phyloP scores from a whole-genome alignment of 2,329 filamentous ascomycete species.

The Colletotrichum australisinense region DNA sequence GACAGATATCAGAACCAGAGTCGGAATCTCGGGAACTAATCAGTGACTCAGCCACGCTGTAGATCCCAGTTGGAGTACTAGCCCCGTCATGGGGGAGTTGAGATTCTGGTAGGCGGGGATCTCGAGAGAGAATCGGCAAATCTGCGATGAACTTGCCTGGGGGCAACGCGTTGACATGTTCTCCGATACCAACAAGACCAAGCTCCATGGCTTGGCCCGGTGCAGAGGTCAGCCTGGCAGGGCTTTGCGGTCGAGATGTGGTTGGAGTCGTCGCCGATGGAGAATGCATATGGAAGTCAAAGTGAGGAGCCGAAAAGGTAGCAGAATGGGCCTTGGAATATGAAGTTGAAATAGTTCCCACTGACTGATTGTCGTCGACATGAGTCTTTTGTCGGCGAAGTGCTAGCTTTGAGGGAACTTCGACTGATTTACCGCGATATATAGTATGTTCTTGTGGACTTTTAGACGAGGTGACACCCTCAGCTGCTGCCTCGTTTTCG shows the following conservation, averaged over 20 bases:
- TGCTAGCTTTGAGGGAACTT: background rate
- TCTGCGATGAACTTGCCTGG: background rate
- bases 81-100: background rate
- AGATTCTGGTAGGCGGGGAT: background rate
- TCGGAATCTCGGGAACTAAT: background rate
- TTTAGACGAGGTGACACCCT: no score
- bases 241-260: background rate
- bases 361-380: background rate
- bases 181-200: background rate
- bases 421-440: background rate
- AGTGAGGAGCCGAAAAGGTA: background rate
- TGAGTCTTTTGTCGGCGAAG: background rate
- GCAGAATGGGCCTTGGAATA: background rate
- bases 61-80: background rate
- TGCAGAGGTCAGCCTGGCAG: background rate
- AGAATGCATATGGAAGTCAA: background rate
- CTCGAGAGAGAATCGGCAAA: background rate
- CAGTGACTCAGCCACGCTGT: no score
- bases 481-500: no score
- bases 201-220: background rate
- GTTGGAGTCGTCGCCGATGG: background rate
- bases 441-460: background rate
- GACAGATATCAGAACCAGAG: background rate
- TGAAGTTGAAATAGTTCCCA: slow-evolving; percentile 8
- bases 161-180: background rate